Evolutionary conservation across 2,329 filamentous ascomycete species (phyloP), one percentile per base, ranked within the genome.

Genomic region (Botryosphaeria dothidea): DNA sequence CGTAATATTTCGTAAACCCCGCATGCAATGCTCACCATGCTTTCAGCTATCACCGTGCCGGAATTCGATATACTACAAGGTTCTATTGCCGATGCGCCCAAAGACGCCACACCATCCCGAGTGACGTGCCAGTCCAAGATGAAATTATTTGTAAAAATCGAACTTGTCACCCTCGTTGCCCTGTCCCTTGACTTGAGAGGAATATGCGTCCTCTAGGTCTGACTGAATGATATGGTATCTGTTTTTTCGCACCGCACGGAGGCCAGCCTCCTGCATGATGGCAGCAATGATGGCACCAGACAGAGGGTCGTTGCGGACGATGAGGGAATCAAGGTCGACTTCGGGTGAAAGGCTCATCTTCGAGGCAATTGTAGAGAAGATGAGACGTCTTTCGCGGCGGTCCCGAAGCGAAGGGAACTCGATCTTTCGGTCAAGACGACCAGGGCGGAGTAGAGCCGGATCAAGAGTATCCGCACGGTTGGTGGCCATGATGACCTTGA

Each of bases 401-500:
- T 99, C 95, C 69, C 93, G 88, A 69, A 99, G 86, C 67, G 88
- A 93, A n/a, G 95, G 95, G 80, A 99, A 99, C 80, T 99, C 95
- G 70, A 99, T 99, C 86, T 99, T 99, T 76, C 95, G 87, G 80
- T 99, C 95, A 66, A 99, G 85, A 83, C 95, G 93, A 70, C 95
- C 95, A 34, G 95, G 95, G 73, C 95, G 92, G 67, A 99, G 87
- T 67, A 99, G 86, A 46, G 95, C 95, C 17, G 95, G 95, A 77
- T 99, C 95, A 69, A 99, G 86, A 6, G 95, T 99, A 79, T 98
- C 95, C 70, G 95, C 94, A 77, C 95, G 91, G 84, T 99, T 99
- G 71, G 95, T 99, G 70, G 95, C 95, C 95, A 99, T 99, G 82
- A 99, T 99, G 77, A 99, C 95, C 84, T 99, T 99, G 81, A 99